Percentiles rank a stretch among this genome's conserved stretches.
phyloP scores from a whole-genome alignment of 345 rosid genomes.

The Nasturtium officinale region DNA sequence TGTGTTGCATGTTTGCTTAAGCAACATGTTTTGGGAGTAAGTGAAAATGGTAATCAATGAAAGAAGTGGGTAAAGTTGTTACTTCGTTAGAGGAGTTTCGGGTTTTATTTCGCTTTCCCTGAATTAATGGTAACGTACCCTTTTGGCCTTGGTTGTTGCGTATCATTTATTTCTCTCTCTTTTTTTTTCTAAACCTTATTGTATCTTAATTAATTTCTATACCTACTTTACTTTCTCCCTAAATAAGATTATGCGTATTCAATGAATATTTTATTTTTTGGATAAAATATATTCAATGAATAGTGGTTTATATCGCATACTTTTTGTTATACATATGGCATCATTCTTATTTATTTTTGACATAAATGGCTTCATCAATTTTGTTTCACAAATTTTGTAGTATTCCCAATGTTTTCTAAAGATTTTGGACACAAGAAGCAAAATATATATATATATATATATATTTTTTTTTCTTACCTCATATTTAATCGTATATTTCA shows the following conservation, averaged over 20 bases:
- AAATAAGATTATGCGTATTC: constrained; percentile 1
- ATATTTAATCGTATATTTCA: too few species aligned
- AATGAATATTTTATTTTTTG: too few species aligned
- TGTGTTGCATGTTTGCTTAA: neutral
- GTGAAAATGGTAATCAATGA: constrained; percentile 25
- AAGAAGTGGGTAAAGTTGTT: constrained; percentile 23
- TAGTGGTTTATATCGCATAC: neutral
- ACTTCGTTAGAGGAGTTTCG: constrained; percentile 28
- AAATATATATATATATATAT: too few species aligned
- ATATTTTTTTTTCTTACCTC: too few species aligned
- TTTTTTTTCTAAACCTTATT: constrained; percentile 5
- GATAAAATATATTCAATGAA: neutral
- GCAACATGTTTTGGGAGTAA: neutral
- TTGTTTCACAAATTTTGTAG: neutral
- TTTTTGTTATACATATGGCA: neutral
- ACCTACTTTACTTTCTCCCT: constrained; percentile 25
- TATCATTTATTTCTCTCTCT: constrained; percentile 37
- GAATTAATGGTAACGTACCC: constrained; percentile 44
- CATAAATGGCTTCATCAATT: neutral
- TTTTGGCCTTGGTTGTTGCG: constrained; percentile 36
- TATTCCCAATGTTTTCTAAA: too few species aligned
- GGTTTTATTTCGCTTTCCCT: constrained; percentile 43
- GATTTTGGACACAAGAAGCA: too few species aligned
- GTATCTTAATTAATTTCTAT: neutral
- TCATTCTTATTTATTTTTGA: neutral